Evolutionary conservation across 78 protist species (phyloP), one percentile per base, ranked within the genome.

Genomic region (Mastigamoeba balamuthi): DNA sequence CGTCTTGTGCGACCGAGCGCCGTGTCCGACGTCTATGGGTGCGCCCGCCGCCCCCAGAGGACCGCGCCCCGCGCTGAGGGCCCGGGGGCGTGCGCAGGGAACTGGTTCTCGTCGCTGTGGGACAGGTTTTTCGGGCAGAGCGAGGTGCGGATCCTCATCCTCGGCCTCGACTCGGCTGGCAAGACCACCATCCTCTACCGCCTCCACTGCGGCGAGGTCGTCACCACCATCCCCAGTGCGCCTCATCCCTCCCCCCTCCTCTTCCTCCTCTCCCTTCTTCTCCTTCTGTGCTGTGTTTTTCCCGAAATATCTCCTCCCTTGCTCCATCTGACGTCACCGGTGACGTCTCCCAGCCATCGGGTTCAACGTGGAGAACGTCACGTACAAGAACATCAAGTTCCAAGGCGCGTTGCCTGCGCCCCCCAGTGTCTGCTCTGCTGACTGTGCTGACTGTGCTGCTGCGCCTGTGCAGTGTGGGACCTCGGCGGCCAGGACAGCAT

Each of bases 301-400:
- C 53, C 6, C 6, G 25, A 43, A 1, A 1, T 2, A 2, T 3
- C 53, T 6, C 6, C 23, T 1, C 23, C 6, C 23, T 10, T 1
- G 25, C 6, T 6, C 53, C 53, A 23, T 67, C 40, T 23, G 10
- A 25, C 10, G 29, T 67, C n/a, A n/a, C n/a, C n/a, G n/a, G n/a
- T 17, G 10, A 39, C 30, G 4, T 40, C 0, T 36, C 1, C 2
- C 83, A 82, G 92, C 98, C 10, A 86, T 95, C 42, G 99, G 99
- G 0, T 96, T 96, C 85, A 95, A 95, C 75, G 94, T 97, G 40
- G 98, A 97, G 73, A 88, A 92, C 0, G 91, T 97, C 9, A 70
- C 77, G 9, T 93, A 92, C 92, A 90, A 97, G 42, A 88, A 91
- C 74, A 48, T 95, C 35, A 88, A 83, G 53, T 95, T 95, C 58